phyloP scores from a whole-genome alignment of 2,329 filamentous ascomycete species.

The Venturia pyrina region DNA sequence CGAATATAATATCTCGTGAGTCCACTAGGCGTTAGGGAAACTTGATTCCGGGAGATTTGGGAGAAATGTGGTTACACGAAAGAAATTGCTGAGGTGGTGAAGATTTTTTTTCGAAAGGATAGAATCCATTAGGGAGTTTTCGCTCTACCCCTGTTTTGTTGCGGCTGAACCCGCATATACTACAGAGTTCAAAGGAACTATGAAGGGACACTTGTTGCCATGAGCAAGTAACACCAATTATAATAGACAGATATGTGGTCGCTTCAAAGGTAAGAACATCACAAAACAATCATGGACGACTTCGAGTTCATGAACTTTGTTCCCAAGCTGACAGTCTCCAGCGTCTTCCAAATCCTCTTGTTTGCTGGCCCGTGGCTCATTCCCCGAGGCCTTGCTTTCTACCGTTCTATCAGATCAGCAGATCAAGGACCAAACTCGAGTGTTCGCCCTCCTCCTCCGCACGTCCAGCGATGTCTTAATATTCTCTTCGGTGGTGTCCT shows the following conservation, averaged over 20 bases:
- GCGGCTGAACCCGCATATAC: not conserved
- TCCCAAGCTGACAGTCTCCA: slow-evolving; percentile 1
- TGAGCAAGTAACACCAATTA: not conserved
- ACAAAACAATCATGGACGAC: not conserved
- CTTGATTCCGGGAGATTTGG: not conserved
- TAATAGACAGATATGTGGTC: not conserved
- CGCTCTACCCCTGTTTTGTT: not conserved
- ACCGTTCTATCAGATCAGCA: slow-evolving; percentile 42
- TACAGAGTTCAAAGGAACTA: not conserved
- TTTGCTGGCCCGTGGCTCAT: slow-evolving; percentile 62
- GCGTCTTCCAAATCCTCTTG: slow-evolving; percentile 27
- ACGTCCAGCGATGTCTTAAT: slow-evolving; percentile 47
- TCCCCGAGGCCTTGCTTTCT: slow-evolving; percentile 54
- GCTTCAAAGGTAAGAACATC: not conserved
- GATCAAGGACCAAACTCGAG: slow-evolving; percentile 33
- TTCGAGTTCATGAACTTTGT: not conserved
- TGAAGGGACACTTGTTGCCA: not conserved
- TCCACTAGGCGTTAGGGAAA: too few relatives aligned
- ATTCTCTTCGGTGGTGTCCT: slow-evolving; percentile 48
- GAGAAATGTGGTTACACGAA: not conserved
- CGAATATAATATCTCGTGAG: too few relatives aligned
- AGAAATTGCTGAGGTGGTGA: not conserved
- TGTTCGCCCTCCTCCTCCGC: slow-evolving; percentile 45
- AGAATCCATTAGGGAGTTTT: not conserved
- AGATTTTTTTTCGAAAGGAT: not conserved